Evolutionary conservation across 768 basidiomycete species (phyloP), one percentile per base, ranked within the genome.

Genomic region (Mycena epipterygia): DNA sequence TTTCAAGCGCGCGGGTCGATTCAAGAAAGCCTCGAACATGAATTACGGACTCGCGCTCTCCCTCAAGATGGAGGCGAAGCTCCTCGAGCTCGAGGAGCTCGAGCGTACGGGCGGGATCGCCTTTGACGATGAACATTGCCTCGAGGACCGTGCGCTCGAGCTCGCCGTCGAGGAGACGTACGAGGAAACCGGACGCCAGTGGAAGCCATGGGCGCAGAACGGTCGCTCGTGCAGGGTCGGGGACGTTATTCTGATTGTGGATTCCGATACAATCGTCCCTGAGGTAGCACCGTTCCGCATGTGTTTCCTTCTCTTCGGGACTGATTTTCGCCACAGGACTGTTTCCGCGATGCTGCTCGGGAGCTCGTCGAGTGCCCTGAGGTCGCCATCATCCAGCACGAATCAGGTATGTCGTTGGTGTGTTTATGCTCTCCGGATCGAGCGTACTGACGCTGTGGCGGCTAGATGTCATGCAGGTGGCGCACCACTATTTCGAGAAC

Each of bases 1-100:
- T 1, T 94, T 89, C 84, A 87, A 91, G 69, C 92, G 95, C 56
- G 93, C 93, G 35, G 95, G 95, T 48, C 89, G 94, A n/a, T 96
- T 96, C 89, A 95, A 96, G 86, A 96, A 96, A 79, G 93, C 93
- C 1, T 90, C 89, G 3, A 96, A 96, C 79, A 94, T 96, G 93
- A 96, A 95, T 77, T 94, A 90, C 75, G 93, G 91, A 0, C 84
- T 87, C 12, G 81, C 90, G 75, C 84, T 95, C 9, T 91, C 90
- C 5, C 83, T 95, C 30, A 87, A 89, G 67, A 84, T 88, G 84
- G 87, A 87, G 81, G 87, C 85, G 75, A 83, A 87, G 68, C 82
- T 88, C 42, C 71, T 82, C 33, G 81, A 76, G 21, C 79, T 90
- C 19, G 87, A 89, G 75, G 79, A 82, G 13, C 80, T 81, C 17